phyloP scores from a whole-genome alignment of 352 stramenopile genomes.

The Achlya hypogyna region DNA sequence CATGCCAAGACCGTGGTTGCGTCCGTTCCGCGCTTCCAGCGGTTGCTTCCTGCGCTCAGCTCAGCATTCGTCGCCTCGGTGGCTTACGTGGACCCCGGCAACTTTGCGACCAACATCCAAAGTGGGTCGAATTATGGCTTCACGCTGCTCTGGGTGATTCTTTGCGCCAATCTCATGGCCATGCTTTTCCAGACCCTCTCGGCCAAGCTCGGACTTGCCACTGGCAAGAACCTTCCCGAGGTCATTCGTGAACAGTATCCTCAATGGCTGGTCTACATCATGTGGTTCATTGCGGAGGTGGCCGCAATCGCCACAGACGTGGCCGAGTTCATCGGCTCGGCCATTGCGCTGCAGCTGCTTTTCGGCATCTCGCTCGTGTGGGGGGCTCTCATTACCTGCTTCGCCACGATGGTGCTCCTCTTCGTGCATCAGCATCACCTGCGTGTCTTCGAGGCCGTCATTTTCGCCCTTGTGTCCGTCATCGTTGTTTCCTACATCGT shows the following conservation, averaged over 20 bases:
- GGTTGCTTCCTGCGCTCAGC: slow-evolving; percentile 10
- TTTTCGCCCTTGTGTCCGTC: slow-evolving; percentile 22
- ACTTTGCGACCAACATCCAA: slow-evolving; percentile 22
- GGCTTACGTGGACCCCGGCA: slow-evolving; percentile 17
- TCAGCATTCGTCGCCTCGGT: slow-evolving; percentile 20
- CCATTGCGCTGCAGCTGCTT: slow-evolving; percentile 14
- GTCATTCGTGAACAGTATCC: neutral
- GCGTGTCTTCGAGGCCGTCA: slow-evolving; percentile 16
- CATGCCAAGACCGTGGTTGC: neutral
- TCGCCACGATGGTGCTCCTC: slow-evolving; percentile 6
- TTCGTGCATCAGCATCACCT: slow-evolving; percentile 16
- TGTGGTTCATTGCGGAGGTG: slow-evolving; percentile 15
- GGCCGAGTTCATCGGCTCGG: slow-evolving; percentile 17
- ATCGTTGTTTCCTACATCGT: slow-evolving; percentile 26
- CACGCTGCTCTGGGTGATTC: slow-evolving; percentile 23
- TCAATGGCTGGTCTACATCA: neutral
- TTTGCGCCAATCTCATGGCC: slow-evolving; percentile 22
- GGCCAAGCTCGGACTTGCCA: slow-evolving; percentile 15
- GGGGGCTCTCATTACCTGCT: slow-evolving; percentile 11
- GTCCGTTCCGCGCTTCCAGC: neutral
- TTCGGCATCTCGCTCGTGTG: slow-evolving; percentile 14
- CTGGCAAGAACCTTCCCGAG: slow-evolving; percentile 14
- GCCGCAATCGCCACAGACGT: slow-evolving; percentile 17
- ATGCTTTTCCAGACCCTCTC: slow-evolving; percentile 22
- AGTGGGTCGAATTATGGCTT: slow-evolving; percentile 12